Evolutionary conservation across 2,329 filamentous ascomycete genomes (phyloP).

Genomic region (Pseudocercospora fijiensis): DNA sequence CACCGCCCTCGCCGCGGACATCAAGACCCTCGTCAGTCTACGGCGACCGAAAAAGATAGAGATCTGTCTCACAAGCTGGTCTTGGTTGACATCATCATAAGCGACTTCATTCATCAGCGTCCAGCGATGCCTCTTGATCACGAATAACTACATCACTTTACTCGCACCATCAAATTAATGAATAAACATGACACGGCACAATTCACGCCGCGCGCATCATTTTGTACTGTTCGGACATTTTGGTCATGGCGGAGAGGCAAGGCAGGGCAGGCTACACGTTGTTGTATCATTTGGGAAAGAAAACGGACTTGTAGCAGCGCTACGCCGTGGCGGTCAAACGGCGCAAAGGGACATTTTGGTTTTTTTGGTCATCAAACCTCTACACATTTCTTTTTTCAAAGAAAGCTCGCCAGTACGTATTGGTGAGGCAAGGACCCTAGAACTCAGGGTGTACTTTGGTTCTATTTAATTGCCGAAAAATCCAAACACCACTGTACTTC

Average conservation of each 20-base stretch:
- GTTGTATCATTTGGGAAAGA: not conserved
- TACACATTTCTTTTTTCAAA: too few relatives aligned
- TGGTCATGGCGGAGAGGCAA: too few relatives aligned
- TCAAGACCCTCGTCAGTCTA: conserved; percentile 34
- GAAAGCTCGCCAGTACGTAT: not conserved
- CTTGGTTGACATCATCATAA: conserved; percentile 14
- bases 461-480: too few relatives aligned
- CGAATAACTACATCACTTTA: conserved; percentile 5
- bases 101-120: not conserved
- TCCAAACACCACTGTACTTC: too few relatives aligned
- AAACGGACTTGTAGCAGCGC: conserved; percentile 1
- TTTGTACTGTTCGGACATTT: not conserved
- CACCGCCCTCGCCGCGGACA: conserved; percentile 35
- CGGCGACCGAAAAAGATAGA: conserved; percentile 27
- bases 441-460: too few relatives aligned
- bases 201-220: not conserved
- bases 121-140: conserved; percentile 6
- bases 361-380: not conserved
- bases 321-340: not conserved
- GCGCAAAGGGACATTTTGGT: not conserved
- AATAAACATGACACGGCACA: not conserved
- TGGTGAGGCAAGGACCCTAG: not conserved
- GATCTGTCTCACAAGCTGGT: conserved; percentile 19
- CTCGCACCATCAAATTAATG: not conserved
- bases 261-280: not conserved